These are phyloP conservation scores for Cryptosporidium xiaoi DNA, from an alignment of 169 alveolate genomes.

Conservation along the genomic window DNA sequence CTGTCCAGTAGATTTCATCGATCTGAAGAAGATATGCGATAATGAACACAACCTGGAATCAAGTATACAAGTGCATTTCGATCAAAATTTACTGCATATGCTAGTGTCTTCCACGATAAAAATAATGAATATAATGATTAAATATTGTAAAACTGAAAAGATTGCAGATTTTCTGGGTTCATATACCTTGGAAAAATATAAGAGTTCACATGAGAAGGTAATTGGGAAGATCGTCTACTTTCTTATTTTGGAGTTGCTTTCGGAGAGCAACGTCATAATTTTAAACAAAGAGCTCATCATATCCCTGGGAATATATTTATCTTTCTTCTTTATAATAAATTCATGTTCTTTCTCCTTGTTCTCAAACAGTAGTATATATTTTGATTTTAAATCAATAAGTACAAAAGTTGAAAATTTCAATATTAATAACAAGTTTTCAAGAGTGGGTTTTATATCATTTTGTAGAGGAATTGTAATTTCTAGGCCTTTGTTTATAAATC, in stretches of 20 bases:
- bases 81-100: slow-evolving; percentile 8
- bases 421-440: not conserved
- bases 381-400: not conserved
- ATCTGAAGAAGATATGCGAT: no score
- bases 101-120: not conserved
- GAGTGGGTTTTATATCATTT: slow-evolving; percentile 4
- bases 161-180: not conserved
- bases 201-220: not conserved
- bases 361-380: not conserved
- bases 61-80: not conserved
- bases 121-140: slow-evolving; percentile 8
- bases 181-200: not conserved
- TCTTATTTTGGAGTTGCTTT: slow-evolving; percentile 1
- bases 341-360: not conserved
- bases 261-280: not conserved
- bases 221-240: not conserved
- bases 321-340: slow-evolving; percentile 6
- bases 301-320: slow-evolving; percentile 18
- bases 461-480: slow-evolving; percentile 43
- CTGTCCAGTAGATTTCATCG: no score
- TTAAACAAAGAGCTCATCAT: slow-evolving; percentile 31
- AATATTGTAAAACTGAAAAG: not conserved
- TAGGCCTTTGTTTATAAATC: slow-evolving; percentile 11
- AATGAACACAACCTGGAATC: not conserved
- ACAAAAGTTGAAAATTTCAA: not conserved